A percentile compares a stretch with the other conserved stretches of the same genome.
These are phyloP conservation scores for Candida insectalens DNA, from an alignment of 805 yeast genomes.

Conservation along the genomic window DNA sequence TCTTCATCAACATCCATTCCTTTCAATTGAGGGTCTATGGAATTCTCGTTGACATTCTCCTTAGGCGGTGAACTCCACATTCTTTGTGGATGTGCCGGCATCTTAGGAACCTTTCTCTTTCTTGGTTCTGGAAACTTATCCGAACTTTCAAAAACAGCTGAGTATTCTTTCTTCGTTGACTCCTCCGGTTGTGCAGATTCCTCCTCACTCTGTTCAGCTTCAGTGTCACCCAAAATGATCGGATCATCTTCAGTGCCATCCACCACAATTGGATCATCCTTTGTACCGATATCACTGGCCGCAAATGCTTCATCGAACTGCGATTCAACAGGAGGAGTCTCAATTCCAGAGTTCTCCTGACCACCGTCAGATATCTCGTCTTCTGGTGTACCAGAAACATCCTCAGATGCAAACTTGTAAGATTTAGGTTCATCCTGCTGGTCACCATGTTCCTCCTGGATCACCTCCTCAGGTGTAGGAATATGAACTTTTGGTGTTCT, in stretches of 20 bases:
- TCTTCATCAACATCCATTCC: not conserved
- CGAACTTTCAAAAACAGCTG: too few species aligned
- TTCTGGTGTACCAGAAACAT: not conserved
- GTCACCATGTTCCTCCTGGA: not conserved
- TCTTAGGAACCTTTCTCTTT: not conserved
- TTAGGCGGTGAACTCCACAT: not conserved
- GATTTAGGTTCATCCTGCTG: not conserved
- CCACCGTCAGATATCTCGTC: constrained; percentile 1
- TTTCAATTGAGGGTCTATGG: too few species aligned
- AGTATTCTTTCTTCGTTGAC: too few species aligned
- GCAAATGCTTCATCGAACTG: constrained; percentile 2
- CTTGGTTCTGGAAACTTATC: not conserved
- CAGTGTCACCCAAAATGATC: constrained; percentile 9
- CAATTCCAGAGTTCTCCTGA: constrained; percentile 1
- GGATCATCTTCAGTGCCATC: constrained; percentile 23
- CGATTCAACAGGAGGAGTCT: not conserved
- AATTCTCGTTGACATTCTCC: not conserved
- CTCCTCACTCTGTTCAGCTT: constrained; percentile 1
- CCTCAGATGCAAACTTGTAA: not conserved
- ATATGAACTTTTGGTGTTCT: constrained; percentile 11
- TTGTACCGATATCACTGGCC: constrained; percentile 7
- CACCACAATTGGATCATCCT: constrained; percentile 17
- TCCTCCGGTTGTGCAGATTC: not conserved
- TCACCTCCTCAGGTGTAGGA: not conserved
- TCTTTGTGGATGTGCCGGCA: not conserved